Conservation (phyloP, 2,329 filamentous ascomycete species). For the Cryphonectria parasitica region DNA sequence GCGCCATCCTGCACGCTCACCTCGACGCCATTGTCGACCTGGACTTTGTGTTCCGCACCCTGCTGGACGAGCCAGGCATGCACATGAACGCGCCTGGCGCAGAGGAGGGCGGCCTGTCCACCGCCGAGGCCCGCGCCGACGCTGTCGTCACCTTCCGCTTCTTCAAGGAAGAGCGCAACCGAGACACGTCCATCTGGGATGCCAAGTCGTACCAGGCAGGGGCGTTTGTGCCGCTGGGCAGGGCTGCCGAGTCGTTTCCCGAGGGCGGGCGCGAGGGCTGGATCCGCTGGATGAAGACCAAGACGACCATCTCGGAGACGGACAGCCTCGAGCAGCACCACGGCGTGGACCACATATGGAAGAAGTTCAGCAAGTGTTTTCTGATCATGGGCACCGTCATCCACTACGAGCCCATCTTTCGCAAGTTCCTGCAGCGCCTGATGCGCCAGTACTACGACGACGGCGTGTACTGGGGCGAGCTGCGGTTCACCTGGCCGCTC, state of each 20-base stretch:
- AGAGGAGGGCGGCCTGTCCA: constrained; percentile 50
- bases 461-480: constrained; percentile 82
- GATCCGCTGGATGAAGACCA: constrained; percentile 73
- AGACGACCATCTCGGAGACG: constrained; percentile 71
- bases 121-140: constrained; percentile 55
- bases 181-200: constrained; percentile 63
- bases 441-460: constrained; percentile 76
- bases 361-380: constrained; percentile 78
- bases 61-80: constrained; percentile 73
- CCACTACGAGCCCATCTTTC: constrained; percentile 89
- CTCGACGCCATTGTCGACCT: constrained; percentile 90
- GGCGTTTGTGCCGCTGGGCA: constrained; percentile 59
- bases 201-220: constrained; percentile 61
- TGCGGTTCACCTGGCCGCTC: constrained; percentile 74
- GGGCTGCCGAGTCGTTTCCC: constrained; percentile 76
- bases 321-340: constrained; percentile 82
- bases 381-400: constrained; percentile 73
- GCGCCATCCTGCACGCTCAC: constrained; percentile 82
- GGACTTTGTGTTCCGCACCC: constrained; percentile 74
- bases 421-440: constrained; percentile 72
- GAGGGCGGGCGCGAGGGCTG: constrained; percentile 73
- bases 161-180: constrained; percentile 46
- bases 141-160: constrained; percentile 67
- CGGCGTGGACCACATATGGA: constrained; percentile 83
- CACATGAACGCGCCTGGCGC: constrained; percentile 65